phyloP scores from a whole-genome alignment of 305 asterid genomes.

The Solanum aculeatissimum region DNA sequence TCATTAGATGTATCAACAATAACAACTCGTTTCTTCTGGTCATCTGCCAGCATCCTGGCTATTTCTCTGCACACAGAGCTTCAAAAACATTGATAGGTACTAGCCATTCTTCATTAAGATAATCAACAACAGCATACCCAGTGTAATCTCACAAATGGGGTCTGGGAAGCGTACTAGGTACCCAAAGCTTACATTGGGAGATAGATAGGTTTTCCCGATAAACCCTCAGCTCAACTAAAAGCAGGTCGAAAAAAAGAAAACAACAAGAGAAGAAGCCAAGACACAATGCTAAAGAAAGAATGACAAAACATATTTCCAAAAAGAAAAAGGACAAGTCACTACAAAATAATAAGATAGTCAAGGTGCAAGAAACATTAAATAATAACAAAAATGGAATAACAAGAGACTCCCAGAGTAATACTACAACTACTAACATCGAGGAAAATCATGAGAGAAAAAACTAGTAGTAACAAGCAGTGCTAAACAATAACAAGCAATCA shows the following conservation, averaged over 20 bases:
- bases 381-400: background rate
- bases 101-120: background rate
- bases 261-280: background rate
- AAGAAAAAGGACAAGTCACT: background rate
- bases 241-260: background rate
- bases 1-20: slow-evolving; percentile 97
- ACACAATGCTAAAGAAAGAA: background rate
- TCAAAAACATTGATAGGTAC: background rate
- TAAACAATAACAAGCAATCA: background rate
- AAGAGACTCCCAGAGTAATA: background rate
- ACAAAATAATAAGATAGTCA: background rate
- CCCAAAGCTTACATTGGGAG: background rate
- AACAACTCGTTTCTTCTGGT: slow-evolving; percentile 83
- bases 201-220: background rate
- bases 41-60: slow-evolving; percentile 90
- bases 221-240: background rate
- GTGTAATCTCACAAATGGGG: background rate
- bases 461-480: background rate
- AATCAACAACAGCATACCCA: background rate
- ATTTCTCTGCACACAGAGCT: slow-evolving; percentile 54
- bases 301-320: too few relatives aligned
- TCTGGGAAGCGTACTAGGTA: background rate
- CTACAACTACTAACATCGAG: too few relatives aligned
- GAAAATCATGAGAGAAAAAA: background rate
- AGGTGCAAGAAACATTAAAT: background rate